A percentile compares a stretch with the other conserved stretches of the same genome.
These are phyloP conservation scores for Linnemannia elongata DNA, from an alignment of 192 early-diverging fungal genomes.

Conservation along the genomic window DNA sequence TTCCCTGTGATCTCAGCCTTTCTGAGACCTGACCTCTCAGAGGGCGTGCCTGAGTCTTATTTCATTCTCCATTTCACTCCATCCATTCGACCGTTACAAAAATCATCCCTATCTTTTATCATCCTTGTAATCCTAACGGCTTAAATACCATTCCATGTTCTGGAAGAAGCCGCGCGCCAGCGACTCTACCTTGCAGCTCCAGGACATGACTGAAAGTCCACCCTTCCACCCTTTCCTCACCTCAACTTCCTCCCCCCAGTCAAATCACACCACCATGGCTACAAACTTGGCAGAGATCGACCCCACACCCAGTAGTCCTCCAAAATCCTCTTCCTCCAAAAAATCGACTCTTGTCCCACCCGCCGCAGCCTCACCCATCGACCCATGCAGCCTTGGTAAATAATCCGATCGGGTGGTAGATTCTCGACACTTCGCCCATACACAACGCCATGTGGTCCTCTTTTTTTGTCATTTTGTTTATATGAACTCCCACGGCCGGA, in stretches of 20 bases:
- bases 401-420: background rate
- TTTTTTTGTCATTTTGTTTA: background rate
- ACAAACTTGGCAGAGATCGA: slow-evolving; percentile 10
- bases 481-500: background rate
- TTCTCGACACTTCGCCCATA: background rate
- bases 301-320: background rate
- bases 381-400: slow-evolving; percentile 16
- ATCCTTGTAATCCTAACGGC: background rate
- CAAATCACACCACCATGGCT: background rate
- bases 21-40: slow-evolving; percentile 9
- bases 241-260: background rate
- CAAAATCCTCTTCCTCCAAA: background rate
- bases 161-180: slow-evolving; percentile 14
- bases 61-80: background rate
- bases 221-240: background rate
- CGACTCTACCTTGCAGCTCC: slow-evolving; percentile 19
- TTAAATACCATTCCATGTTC: background rate
- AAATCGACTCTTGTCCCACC: background rate
- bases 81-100: background rate
- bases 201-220: slow-evolving; percentile 9
- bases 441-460: background rate
- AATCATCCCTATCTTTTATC: background rate
- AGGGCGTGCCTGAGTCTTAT: background rate
- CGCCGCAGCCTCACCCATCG: background rate
- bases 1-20: background rate